These are phyloP conservation scores for Talaromyces rugulosus DNA, from an alignment of 2,329 filamentous ascomycete genomes.

Conservation along the genomic window DNA sequence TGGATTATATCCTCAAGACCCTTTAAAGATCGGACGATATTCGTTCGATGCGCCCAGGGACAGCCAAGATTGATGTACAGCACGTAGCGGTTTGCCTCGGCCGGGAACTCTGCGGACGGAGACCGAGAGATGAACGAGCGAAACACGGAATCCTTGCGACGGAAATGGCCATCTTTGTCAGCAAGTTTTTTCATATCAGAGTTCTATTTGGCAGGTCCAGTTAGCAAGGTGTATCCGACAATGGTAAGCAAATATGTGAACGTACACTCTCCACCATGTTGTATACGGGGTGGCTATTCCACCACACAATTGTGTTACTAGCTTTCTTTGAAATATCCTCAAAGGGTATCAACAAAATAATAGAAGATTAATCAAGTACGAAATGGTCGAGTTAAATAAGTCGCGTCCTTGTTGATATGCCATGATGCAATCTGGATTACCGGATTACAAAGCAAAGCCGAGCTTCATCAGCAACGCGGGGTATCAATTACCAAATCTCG, in stretches of 20 bases:
- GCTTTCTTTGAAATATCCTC: neutral
- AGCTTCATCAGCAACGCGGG: neutral
- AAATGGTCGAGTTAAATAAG: neutral
- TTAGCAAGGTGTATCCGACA: neutral
- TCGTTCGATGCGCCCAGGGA: constrained; percentile 57
- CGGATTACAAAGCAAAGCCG: neutral
- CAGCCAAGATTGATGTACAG: constrained; percentile 60
- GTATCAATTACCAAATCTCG: too few relatives aligned
- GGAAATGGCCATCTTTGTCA: constrained; percentile 50
- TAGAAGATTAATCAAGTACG: too few relatives aligned
- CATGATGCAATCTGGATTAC: neutral
- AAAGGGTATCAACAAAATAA: neutral
- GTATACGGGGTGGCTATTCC: neutral
- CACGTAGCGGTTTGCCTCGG: constrained; percentile 58
- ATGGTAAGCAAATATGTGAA: neutral
- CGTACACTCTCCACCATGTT: neutral
- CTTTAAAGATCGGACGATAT: constrained; percentile 48
- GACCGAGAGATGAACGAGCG: constrained; percentile 53
- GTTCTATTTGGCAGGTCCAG: neutral
- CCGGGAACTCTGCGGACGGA: constrained; percentile 50
- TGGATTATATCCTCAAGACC: constrained; percentile 49
- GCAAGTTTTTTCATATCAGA: constrained; percentile 20
- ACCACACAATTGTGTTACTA: neutral
- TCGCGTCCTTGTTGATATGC: neutral
- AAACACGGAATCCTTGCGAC: constrained; percentile 52